Evolutionary conservation across 805 yeast species (phyloP).

Genomic region (Suhomyces kilbournensis): DNA sequence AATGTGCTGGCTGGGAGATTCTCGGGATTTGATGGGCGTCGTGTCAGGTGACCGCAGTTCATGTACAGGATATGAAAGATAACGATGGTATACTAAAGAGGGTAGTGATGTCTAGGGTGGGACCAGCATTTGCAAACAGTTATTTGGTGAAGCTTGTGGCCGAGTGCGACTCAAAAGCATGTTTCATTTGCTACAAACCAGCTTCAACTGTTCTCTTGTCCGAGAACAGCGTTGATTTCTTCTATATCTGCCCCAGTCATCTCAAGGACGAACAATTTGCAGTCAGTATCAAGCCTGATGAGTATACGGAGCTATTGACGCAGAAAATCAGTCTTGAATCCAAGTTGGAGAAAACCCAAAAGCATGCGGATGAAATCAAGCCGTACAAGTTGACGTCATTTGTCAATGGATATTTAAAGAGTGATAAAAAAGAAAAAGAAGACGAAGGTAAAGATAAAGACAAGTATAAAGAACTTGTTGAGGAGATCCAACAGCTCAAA

Average conservation of each 20-base stretch:
- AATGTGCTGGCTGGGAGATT: too few species aligned
- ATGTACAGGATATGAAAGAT: too few species aligned
- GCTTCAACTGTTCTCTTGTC: slow-evolving; percentile 45
- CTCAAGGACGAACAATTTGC: slow-evolving; percentile 49
- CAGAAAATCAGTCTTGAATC: slow-evolving; percentile 18
- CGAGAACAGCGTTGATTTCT: slow-evolving; percentile 48
- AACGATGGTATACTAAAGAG: too few species aligned
- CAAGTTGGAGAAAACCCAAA: slow-evolving; percentile 18
- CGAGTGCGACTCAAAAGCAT: slow-evolving; percentile 40
- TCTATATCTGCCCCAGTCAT: slow-evolving; percentile 50
- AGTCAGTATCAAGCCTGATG: slow-evolving; percentile 31
- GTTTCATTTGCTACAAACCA: slow-evolving; percentile 51
- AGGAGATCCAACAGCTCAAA: not conserved
- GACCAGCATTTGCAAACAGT: slow-evolving; percentile 28
- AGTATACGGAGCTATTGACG: slow-evolving; percentile 25
- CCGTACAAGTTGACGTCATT: slow-evolving; percentile 25
- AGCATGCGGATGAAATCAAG: slow-evolving; percentile 24
- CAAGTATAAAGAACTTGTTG: slow-evolving; percentile 16
- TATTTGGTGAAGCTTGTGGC: slow-evolving; percentile 45
- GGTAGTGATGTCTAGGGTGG: too few species aligned
- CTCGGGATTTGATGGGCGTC: too few species aligned
- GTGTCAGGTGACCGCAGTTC: too few species aligned
- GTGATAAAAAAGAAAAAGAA: slow-evolving; percentile 14
- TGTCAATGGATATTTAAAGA: slow-evolving; percentile 14
- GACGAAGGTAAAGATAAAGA: slow-evolving; percentile 19